Percentiles rank a stretch among this genome's conserved stretches.
These are phyloP conservation scores for Neospermospora avenae DNA, from an alignment of 2,329 filamentous ascomycete genomes.

Conservation along the genomic window DNA sequence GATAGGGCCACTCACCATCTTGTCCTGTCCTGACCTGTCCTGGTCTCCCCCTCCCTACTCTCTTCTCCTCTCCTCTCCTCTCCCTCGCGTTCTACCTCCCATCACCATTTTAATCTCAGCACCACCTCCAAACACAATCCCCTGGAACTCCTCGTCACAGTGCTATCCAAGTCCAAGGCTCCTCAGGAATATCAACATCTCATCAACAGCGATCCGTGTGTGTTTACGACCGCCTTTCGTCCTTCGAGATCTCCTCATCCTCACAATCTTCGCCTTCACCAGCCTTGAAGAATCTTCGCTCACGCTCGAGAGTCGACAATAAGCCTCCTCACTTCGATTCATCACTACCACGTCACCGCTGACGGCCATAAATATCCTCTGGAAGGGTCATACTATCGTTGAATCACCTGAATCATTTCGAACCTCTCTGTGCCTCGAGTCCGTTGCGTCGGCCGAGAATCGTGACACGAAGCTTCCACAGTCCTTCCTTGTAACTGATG, in stretches of 20 bases:
- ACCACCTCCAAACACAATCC: background rate
- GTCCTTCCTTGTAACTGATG: conserved; percentile 29
- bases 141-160: background rate
- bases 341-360: background rate
- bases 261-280: conserved; percentile 13
- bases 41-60: conserved; percentile 7
- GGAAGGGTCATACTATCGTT: background rate
- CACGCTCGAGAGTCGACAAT: conserved; percentile 7
- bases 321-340: background rate
- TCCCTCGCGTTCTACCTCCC: conserved; percentile 1
- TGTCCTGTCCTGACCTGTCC: background rate
- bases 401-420: background rate
- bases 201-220: conserved; percentile 1
- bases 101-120: conserved; percentile 3
- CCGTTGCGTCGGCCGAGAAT: conserved; percentile 14
- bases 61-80: conserved; percentile 13
- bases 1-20: no score
- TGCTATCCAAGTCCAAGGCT: background rate
- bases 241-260: conserved; percentile 5
- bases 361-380: background rate
- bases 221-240: background rate
- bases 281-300: conserved; percentile 16
- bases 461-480: conserved; percentile 8
- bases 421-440: conserved; percentile 14
- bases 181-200: background rate